These are phyloP conservation scores for Linanthus parryae DNA, from an alignment of 148 eudicot species.

Conservation along the genomic window DNA sequence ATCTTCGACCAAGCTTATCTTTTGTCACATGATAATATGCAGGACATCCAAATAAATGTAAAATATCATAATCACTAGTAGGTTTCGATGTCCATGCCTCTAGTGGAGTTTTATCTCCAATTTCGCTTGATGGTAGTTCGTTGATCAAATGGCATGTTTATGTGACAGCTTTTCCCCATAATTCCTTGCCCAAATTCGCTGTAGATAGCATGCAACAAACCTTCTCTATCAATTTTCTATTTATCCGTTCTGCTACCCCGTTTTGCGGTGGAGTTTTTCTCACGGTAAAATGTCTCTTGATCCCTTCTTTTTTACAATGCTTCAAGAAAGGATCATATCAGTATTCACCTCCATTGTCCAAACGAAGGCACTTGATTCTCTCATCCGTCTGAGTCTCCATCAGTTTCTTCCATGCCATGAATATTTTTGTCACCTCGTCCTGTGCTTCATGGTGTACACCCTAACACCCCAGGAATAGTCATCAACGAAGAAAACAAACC, in stretches of 20 bases:
- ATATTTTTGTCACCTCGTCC: neutral
- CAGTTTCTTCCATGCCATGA: neutral
- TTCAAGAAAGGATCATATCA: neutral
- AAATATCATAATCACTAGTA: neutral
- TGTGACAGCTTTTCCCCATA: too few species aligned
- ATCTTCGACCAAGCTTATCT: neutral
- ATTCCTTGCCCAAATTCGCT: too few species aligned
- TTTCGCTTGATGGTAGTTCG: neutral
- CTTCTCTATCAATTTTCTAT: neutral
- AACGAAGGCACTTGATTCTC: neutral
- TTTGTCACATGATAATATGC: neutral
- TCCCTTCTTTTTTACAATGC: neutral
- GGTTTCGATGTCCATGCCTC: neutral
- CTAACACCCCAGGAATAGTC: neutral
- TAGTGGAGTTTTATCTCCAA: neutral
- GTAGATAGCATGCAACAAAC: too few species aligned
- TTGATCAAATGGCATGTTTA: too few species aligned
- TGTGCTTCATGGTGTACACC: neutral
- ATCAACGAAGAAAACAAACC: neutral
- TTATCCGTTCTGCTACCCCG: neutral
- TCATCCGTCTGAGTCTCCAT: neutral
- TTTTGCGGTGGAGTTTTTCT: neutral
- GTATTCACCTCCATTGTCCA: neutral
- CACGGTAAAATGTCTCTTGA: neutral
- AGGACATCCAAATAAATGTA: neutral